Evolutionary conservation across 176 grass and related monocot species (phyloP).

Genomic region (Eleusine indica): DNA sequence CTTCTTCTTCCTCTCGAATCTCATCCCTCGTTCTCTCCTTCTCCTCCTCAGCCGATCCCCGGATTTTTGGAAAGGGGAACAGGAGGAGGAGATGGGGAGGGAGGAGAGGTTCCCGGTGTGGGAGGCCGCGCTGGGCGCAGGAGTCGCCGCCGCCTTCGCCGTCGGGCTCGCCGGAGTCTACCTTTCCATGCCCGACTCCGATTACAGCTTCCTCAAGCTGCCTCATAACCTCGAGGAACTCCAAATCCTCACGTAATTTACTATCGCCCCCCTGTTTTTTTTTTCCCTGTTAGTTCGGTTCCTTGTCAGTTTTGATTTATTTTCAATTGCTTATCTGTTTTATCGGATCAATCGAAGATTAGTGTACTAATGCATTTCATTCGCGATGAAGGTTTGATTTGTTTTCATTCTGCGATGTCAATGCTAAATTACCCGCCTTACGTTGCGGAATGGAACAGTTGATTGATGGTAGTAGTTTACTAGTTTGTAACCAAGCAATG

Average conservation of each 20-base stretch:
- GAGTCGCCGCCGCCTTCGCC: slow-evolving; percentile 64
- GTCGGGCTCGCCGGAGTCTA: slow-evolving; percentile 77
- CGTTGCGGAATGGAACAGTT: slow-evolving; percentile 38
- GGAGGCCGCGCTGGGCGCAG: slow-evolving; percentile 66
- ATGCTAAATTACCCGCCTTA: not conserved
- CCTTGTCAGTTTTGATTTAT: not conserved
- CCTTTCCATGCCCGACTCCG: slow-evolving; percentile 84
- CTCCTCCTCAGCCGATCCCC: slow-evolving; percentile 31
- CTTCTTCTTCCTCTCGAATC: slow-evolving; percentile 37
- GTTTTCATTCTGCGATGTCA: not conserved
- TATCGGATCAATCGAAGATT: not conserved
- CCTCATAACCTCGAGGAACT: slow-evolving; percentile 73
- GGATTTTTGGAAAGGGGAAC: slow-evolving; percentile 17
- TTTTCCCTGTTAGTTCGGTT: slow-evolving; percentile 25
- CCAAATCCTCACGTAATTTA: slow-evolving; percentile 78
- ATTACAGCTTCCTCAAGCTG: slow-evolving; percentile 76
- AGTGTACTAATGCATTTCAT: not conserved
- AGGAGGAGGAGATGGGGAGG: slow-evolving; percentile 56
- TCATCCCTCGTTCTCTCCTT: slow-evolving; percentile 13
- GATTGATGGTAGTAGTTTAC: not conserved
- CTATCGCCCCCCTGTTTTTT: not conserved
- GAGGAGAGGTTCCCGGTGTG: slow-evolving; percentile 67
- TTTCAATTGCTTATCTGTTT: not conserved
- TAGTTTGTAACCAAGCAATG: not conserved
- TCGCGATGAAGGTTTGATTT: not conserved